A percentile compares a stretch with the other conserved stretches of the same genome.
These are phyloP conservation scores for Pseudognaphalium luteoalbum DNA, from an alignment of 129 eudicot species.

Conservation along the genomic window DNA sequence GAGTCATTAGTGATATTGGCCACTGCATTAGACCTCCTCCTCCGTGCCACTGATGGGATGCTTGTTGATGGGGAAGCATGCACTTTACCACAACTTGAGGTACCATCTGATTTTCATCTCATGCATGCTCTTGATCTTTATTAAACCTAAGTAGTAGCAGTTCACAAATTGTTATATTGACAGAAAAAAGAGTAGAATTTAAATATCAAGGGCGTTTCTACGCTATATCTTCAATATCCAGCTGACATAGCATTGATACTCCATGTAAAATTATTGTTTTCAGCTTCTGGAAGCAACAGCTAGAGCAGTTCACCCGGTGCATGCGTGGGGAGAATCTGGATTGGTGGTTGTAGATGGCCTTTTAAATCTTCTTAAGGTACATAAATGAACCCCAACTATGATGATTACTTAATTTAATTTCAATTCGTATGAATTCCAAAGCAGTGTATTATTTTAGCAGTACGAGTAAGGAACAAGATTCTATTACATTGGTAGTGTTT, in stretches of 20 bases:
- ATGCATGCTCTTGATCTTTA: neutral
- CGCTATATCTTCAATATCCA: no score
- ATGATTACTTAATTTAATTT: neutral
- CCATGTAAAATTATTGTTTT: conserved; percentile 8
- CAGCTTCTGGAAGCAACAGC: conserved; percentile 98
- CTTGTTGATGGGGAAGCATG: conserved; percentile 98
- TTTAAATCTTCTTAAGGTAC: conserved; percentile 83
- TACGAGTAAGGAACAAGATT: no score
- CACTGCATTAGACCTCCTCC: conserved; percentile 87
- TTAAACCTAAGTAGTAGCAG: no score
- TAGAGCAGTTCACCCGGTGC: conserved; percentile 88
- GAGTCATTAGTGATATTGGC: conserved; percentile 85
- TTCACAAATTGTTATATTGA: no score
- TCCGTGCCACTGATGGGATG: conserved; percentile 98
- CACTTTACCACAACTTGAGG: conserved; percentile 96
- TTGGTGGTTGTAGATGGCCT: conserved; percentile 90
- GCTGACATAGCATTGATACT: neutral
- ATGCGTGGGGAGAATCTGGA: conserved; percentile 97
- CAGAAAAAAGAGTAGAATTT: no score
- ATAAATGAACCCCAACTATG: neutral
- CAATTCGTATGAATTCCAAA: no score
- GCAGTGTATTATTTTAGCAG: no score
- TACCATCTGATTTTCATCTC: conserved; percentile 21
- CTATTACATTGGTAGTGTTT: no score
- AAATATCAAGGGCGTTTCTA: no score